phyloP scores from a whole-genome alignment of 1,139 yeast species.

The Magnusiomyces tetraspermus region DNA sequence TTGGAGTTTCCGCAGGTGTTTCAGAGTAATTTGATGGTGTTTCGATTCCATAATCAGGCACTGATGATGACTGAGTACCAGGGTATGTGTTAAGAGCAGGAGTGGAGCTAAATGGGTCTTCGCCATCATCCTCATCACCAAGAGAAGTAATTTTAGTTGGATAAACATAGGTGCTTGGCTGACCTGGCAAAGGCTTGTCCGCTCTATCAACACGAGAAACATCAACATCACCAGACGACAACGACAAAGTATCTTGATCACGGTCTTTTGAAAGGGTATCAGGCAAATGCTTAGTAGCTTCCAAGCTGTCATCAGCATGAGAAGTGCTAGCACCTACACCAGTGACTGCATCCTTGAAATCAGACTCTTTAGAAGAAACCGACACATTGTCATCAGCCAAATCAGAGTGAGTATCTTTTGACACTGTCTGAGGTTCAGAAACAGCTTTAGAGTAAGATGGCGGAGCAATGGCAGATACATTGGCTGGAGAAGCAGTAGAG shows the following conservation, averaged over 20 bases:
- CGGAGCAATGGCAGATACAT: not conserved
- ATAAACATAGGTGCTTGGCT: not conserved
- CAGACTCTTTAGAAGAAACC: not conserved
- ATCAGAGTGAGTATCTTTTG: not conserved
- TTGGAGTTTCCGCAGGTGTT: not conserved
- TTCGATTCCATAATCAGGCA: not conserved
- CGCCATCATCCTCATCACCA: not conserved
- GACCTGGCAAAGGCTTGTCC: not conserved
- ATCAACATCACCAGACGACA: too few relatives aligned
- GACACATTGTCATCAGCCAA: not conserved
- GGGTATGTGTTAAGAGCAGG: not conserved
- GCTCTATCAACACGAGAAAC: too few relatives aligned
- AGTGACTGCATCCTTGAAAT: constrained; percentile 1
- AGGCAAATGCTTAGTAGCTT: too few relatives aligned
- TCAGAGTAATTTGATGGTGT: not conserved
- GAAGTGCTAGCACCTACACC: not conserved
- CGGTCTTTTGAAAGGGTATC: too few relatives aligned
- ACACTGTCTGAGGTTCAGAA: not conserved
- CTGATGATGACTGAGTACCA: not conserved
- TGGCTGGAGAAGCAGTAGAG: not conserved
- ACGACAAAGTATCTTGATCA: too few relatives aligned
- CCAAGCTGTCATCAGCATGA: not conserved
- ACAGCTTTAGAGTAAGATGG: not conserved
- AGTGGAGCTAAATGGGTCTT: not conserved
- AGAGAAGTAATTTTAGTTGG: not conserved